phyloP scores from a whole-genome alignment of 768 basidiomycete species.

The Trametes sanguinea region DNA sequence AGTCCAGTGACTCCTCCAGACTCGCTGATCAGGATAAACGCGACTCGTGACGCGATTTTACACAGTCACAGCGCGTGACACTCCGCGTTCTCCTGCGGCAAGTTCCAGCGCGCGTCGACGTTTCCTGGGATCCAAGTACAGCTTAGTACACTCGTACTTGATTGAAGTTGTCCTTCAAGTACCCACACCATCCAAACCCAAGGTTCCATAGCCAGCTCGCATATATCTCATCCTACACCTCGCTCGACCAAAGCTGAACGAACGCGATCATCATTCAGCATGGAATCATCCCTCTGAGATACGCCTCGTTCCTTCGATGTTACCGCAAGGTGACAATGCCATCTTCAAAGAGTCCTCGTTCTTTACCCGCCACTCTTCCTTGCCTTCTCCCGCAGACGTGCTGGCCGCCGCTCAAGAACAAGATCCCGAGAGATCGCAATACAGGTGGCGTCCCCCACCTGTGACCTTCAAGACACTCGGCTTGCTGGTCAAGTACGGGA shows the following conservation, averaged over 20 bases:
- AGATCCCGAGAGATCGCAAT: background rate
- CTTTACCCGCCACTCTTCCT: background rate
- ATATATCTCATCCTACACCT: too few species aligned
- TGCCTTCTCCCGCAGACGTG: background rate
- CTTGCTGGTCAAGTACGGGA: background rate
- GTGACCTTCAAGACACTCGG: background rate
- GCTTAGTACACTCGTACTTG: too few species aligned
- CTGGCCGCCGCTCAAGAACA: background rate
- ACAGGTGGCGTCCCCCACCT: background rate
- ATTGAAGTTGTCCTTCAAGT: too few species aligned
- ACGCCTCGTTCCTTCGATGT: background rate
- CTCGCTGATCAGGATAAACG: constrained; percentile 22
- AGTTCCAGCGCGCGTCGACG: too few species aligned
- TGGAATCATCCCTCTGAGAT: background rate
- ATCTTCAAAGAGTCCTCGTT: background rate
- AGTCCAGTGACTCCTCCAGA: constrained; percentile 6
- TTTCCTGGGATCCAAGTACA: too few species aligned
- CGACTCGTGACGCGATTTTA: constrained; percentile 17
- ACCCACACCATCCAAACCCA: too few species aligned
- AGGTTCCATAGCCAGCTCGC: too few species aligned
- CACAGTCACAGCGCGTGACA: constrained; percentile 4
- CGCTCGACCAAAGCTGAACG: background rate
- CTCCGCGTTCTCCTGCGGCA: background rate
- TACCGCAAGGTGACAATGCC: background rate
- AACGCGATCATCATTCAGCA: background rate